Percentiles rank a stretch among this genome's conserved stretches.
These are phyloP conservation scores for Aquilaria agallochum DNA, from an alignment of 441 rosid genomes.

Conservation along the genomic window DNA sequence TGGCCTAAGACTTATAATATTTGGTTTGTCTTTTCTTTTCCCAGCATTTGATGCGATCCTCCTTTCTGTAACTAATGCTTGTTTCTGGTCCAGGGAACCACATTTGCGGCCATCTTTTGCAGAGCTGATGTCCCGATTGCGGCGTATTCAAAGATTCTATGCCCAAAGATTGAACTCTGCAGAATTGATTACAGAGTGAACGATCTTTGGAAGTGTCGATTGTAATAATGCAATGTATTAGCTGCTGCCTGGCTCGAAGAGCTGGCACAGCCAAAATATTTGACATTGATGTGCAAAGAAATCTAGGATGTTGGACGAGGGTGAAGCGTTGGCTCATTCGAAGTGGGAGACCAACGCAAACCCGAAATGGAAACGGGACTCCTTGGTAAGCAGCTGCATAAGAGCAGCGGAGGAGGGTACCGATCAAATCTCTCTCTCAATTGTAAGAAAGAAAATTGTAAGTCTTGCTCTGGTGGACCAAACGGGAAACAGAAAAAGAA, in stretches of 20 bases:
- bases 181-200: conserved; percentile 19
- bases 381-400: conserved; percentile 42
- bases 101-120: conserved; percentile 79
- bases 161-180: conserved; percentile 39
- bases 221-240: conserved; percentile 25
- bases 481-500: background rate
- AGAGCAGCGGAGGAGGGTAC: conserved; percentile 48
- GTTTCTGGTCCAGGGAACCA: conserved; percentile 64
- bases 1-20: too few species aligned
- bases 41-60: background rate
- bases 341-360: conserved; percentile 80
- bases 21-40: background rate
- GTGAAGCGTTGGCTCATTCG: conserved; percentile 73
- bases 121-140: conserved; percentile 64
- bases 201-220: conserved; percentile 12
- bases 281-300: conserved; percentile 21
- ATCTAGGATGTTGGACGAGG: conserved; percentile 25
- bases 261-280: conserved; percentile 35
- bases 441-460: conserved; percentile 24
- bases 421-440: conserved; percentile 24
- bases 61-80: background rate
- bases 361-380: conserved; percentile 23
- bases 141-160: conserved; percentile 46
- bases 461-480: background rate
- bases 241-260: conserved; percentile 58